Conservation (phyloP, 2,329 filamentous ascomycete species). For the Westerdykella aurantiaca region DNA sequence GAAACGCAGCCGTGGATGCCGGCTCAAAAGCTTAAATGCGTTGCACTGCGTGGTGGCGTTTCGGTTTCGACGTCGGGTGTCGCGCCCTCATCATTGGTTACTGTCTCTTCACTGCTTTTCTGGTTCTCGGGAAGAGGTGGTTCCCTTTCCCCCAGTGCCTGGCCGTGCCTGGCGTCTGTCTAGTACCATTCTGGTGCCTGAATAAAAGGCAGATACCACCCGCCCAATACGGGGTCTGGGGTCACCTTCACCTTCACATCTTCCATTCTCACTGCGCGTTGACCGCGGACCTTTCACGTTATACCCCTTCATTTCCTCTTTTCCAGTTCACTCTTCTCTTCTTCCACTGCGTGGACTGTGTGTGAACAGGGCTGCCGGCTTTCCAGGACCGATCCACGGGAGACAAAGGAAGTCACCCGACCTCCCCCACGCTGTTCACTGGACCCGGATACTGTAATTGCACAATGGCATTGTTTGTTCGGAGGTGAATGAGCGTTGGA, state of each 20-base stretch:
- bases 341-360: conserved; percentile 10
- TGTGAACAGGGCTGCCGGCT: conserved; percentile 1
- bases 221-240: conserved; percentile 25
- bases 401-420: conserved; percentile 10
- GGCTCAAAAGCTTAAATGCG: conserved; percentile 30
- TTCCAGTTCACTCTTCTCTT: conserved; percentile 12
- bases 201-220: conserved; percentile 3
- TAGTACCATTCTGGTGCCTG: conserved; percentile 15
- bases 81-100: conserved; percentile 30
- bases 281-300: conserved; percentile 8
- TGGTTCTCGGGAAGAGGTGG: conserved; percentile 15
- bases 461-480: conserved; percentile 25
- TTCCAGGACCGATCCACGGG: conserved; percentile 10
- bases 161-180: conserved; percentile 23
- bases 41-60: conserved; percentile 27
- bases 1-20: conserved; percentile 32
- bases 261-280: conserved; percentile 6
- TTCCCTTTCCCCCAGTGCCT: conserved; percentile 4
- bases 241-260: conserved; percentile 1
- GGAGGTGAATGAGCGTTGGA: conserved; percentile 17
- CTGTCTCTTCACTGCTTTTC: conserved; percentile 15
- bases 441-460: conserved; percentile 2
- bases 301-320: conserved; percentile 12
- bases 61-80: conserved; percentile 28
- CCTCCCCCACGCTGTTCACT: conserved; percentile 7